Evolutionary conservation across 139 green algal species (phyloP), one percentile per base, ranked within the genome.

Genomic region (Ostreobium quekettii): DNA sequence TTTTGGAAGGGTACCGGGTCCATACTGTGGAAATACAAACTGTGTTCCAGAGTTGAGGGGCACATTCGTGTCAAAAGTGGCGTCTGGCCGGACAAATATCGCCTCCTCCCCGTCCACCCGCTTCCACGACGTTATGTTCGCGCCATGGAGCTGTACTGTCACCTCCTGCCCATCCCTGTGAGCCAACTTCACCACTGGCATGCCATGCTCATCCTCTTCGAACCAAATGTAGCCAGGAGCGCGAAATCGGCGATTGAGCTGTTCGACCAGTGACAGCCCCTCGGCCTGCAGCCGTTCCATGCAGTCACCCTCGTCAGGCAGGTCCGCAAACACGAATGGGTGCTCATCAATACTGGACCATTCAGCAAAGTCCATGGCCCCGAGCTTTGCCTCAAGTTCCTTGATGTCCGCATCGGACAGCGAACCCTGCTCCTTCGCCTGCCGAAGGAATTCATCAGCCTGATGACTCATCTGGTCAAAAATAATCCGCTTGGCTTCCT

Each of bases 21-120:
- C 32, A 19, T 66, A 66, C 59, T 42, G 30, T 47, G 59, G 59
- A 42, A 66, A 66, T 66, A 35, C 19, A 6, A 66, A 35, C 4
- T 7, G 29, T 6, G 47, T 15, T 5, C 59, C 59, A 28, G 59
- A 66, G 6, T 39, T n/a, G 24, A 15, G 7, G 19, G n/a, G n/a
- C n/a, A n/a, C n/a, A n/a, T n/a, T n/a, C n/a, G n/a, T n/a, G n/a
- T n/a, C n/a, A n/a, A n/a, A n/a, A n/a, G n/a, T n/a, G n/a, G n/a
- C n/a, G n/a, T n/a, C n/a, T n/a, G n/a, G n/a, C n/a, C n/a, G n/a
- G n/a, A n/a, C n/a, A 62, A 53, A 53, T 11, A 53, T 11, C 11
- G 42, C 42, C 42, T 53, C 42, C 42, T 53, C 19, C 42, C 42
- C 15, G 19, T 53, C 42, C 15, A 19, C 42, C 11, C 42, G 42